phyloP scores from a whole-genome alignment of 2,329 filamentous ascomycete species.

The Rutstroemia sp. region DNA sequence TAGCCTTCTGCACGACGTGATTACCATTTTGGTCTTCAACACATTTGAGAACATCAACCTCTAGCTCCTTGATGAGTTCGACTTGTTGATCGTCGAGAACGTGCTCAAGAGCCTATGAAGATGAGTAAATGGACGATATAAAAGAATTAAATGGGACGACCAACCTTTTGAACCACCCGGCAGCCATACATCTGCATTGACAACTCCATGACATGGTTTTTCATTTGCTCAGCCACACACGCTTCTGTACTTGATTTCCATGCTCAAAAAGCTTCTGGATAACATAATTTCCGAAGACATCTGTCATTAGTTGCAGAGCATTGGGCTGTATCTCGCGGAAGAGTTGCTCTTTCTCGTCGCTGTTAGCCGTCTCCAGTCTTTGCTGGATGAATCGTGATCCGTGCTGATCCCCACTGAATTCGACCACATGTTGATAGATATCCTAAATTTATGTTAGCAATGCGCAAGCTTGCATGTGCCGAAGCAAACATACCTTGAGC shows the following conservation, averaged over 20 bases:
- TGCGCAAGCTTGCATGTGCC: not conserved
- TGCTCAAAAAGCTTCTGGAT: slow-evolving; percentile 98
- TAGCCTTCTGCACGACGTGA: slow-evolving; percentile 91
- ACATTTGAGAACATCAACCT: slow-evolving; percentile 66
- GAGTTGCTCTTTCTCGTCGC: slow-evolving; percentile 87
- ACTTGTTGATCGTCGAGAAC: slow-evolving; percentile 88
- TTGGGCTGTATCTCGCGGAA: slow-evolving; percentile 85
- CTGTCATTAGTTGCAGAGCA: slow-evolving; percentile 82
- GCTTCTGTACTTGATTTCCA: slow-evolving; percentile 90
- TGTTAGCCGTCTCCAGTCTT: slow-evolving; percentile 87
- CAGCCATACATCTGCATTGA: slow-evolving; percentile 90
- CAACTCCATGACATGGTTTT: slow-evolving; percentile 69
- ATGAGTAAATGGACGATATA: not conserved
- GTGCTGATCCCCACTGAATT: slow-evolving; percentile 93
- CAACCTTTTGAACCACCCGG: slow-evolving; percentile 87
- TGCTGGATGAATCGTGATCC: slow-evolving; percentile 93
- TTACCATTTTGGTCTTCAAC: slow-evolving; percentile 89
- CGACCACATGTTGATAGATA: slow-evolving; percentile 79
- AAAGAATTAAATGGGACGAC: slow-evolving; percentile 11
- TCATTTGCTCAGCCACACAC: slow-evolving; percentile 80
- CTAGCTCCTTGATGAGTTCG: slow-evolving; percentile 73
- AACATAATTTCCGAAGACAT: slow-evolving; percentile 97
- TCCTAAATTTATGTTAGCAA: slow-evolving; percentile 43
- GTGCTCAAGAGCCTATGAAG: slow-evolving; percentile 69
- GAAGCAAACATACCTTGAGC: slow-evolving; percentile 49